A percentile compares a stretch with the other conserved stretches of the same genome.
Conservation (phyloP, 768 basidiomycete species). For the Chalciporus pseudorubinellus region DNA sequence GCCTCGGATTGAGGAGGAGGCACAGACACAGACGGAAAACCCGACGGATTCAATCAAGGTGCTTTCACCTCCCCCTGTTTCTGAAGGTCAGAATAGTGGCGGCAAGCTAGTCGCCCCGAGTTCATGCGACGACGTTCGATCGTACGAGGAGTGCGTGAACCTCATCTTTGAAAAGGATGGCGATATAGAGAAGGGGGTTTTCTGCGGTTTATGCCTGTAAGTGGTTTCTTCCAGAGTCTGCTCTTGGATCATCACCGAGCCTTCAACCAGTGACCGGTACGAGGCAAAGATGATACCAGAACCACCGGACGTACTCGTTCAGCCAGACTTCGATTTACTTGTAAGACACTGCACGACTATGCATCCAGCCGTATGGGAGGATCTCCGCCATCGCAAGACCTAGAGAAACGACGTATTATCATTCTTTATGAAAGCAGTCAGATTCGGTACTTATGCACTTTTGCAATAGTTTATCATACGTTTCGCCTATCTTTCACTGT, state of each 20-base stretch:
- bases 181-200: slow-evolving; percentile 26
- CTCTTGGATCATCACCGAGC: not conserved
- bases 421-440: not conserved
- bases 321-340: slow-evolving; percentile 40
- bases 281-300: slow-evolving; percentile 27
- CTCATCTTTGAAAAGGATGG: slow-evolving; percentile 35
- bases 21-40: not conserved
- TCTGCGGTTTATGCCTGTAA: slow-evolving; percentile 54
- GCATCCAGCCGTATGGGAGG: slow-evolving; percentile 51
- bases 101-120: not conserved
- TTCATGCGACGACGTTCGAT: slow-evolving; percentile 29
- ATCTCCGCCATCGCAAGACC: slow-evolving; percentile 28
- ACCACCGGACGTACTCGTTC: slow-evolving; percentile 28
- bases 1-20: slow-evolving; percentile 14
- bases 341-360: slow-evolving; percentile 46
- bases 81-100: not conserved
- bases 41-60: not conserved
- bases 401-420: slow-evolving; percentile 1
- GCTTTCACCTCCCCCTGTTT: not conserved
- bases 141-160: slow-evolving; percentile 43
- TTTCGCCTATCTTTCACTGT: slow-evolving; percentile 11
- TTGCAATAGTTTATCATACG: slow-evolving; percentile 7
- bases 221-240: slow-evolving; percentile 22
- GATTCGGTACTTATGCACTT: not conserved
- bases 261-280: slow-evolving; percentile 23